Evolutionary conservation across 2,329 filamentous ascomycete genomes (phyloP).

Genomic region (Tolypocladium album): DNA sequence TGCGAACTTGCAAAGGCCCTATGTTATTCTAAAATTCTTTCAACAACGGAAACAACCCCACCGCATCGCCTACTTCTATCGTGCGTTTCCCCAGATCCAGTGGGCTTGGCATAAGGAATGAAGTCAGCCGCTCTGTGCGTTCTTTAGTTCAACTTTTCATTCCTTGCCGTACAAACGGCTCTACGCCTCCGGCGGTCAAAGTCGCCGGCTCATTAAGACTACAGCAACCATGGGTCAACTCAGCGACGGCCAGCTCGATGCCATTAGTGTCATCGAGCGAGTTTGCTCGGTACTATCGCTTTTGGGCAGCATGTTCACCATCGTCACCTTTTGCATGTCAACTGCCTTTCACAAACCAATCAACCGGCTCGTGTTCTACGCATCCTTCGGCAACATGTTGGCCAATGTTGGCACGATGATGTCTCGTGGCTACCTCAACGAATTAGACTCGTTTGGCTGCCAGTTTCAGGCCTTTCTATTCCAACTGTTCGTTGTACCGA

Average conservation of each 20-base stretch:
- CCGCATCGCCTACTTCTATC: too few species aligned
- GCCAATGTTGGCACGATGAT: conserved; percentile 69
- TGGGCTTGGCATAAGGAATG: background rate
- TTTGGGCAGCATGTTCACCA: conserved; percentile 59
- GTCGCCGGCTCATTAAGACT: background rate
- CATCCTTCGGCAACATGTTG: conserved; percentile 70
- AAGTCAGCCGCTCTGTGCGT: background rate
- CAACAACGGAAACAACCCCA: too few species aligned
- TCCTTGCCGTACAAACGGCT: background rate
- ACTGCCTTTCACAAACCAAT: conserved; percentile 76
- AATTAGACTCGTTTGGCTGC: conserved; percentile 41
- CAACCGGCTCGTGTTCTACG: conserved; percentile 75
- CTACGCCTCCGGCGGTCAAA: background rate
- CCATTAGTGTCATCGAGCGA: conserved; percentile 52
- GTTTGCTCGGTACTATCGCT: conserved; percentile 61
- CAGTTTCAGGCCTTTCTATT: conserved; percentile 71
- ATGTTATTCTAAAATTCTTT: too few species aligned
- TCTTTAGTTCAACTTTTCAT: background rate
- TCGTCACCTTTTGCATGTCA: conserved; percentile 57
- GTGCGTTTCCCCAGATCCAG: too few species aligned
- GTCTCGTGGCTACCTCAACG: conserved; percentile 46
- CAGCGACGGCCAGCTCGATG: background rate
- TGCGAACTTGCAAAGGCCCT: too few species aligned
- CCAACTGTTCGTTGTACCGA: conserved; percentile 53
- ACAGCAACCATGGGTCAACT: background rate